Conservation (phyloP, 2,329 filamentous ascomycete genomes). For the Nothophaeocryptopus gaeumannii region DNA sequence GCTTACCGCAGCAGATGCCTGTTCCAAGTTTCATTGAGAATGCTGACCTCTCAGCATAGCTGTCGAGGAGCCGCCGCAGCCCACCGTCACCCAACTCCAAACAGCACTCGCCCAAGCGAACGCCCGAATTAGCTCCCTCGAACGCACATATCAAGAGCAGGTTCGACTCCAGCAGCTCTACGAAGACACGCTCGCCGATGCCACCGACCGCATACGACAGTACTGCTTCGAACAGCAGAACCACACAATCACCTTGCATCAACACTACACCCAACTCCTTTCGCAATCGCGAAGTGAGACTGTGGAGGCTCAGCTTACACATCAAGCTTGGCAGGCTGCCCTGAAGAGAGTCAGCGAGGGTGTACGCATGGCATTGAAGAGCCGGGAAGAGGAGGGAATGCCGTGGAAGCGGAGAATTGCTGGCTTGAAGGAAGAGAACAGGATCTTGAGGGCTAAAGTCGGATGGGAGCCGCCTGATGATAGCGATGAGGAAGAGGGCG, state of each 20-base stretch:
- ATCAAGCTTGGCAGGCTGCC: slow-evolving; percentile 50
- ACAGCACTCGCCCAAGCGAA: slow-evolving; percentile 28
- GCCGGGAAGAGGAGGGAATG: slow-evolving; percentile 37
- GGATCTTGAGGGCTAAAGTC: slow-evolving; percentile 43
- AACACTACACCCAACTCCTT: slow-evolving; percentile 48
- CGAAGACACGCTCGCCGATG: slow-evolving; percentile 39
- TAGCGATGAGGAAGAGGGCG: slow-evolving; percentile 41
- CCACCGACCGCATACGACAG: slow-evolving; percentile 32
- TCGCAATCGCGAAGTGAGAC: slow-evolving; percentile 44
- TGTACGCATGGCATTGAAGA: slow-evolving; percentile 40
- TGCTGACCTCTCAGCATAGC: slow-evolving; percentile 13
- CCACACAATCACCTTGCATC: slow-evolving; percentile 45
- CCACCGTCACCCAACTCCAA: slow-evolving; percentile 32
- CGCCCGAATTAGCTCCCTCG: slow-evolving; percentile 28
- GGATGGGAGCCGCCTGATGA: slow-evolving; percentile 44
- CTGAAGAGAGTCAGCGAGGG: slow-evolving; percentile 44
- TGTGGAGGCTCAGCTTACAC: slow-evolving; percentile 47
- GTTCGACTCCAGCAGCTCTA: slow-evolving; percentile 36
- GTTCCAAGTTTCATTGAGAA: neutral
- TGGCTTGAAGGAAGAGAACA: slow-evolving; percentile 49
- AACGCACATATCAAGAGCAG: slow-evolving; percentile 27
- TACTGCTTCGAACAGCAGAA: slow-evolving; percentile 42
- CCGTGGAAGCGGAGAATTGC: slow-evolving; percentile 40
- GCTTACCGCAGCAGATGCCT: neutral
- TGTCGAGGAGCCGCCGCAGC: slow-evolving; percentile 20